phyloP scores from a whole-genome alignment of 345 rosid genomes.

The Corymbia maculata region DNA sequence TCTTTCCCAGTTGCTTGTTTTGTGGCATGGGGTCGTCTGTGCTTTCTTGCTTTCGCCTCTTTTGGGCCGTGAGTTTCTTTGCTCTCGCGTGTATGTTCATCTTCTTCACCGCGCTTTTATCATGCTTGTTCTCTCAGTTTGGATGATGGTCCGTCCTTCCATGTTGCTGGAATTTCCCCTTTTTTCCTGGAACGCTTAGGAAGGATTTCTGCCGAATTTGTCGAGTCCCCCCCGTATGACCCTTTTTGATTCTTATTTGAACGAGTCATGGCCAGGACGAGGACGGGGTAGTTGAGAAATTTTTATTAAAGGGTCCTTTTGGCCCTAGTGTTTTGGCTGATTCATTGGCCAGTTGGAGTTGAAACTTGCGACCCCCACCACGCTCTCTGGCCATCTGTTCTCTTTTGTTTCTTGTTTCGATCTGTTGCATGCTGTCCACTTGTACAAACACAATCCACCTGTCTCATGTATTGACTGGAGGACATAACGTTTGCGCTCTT shows the following conservation, averaged over 20 bases:
- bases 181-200: background rate
- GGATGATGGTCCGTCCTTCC: background rate
- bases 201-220: background rate
- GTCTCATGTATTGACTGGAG: background rate
- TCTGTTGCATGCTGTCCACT: conserved; percentile 13
- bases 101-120: background rate
- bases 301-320: background rate
- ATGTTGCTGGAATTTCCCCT: background rate
- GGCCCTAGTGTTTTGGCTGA: background rate
- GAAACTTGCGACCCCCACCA: background rate
- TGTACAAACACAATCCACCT: conserved; percentile 1
- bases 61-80: background rate
- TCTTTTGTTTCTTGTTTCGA: background rate
- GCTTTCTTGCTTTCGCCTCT: background rate
- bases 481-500: background rate
- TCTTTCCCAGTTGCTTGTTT: background rate
- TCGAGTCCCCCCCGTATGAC: background rate
- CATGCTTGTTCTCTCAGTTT: background rate
- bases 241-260: background rate
- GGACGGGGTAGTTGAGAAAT: background rate
- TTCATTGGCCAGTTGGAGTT: background rate
- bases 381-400: background rate
- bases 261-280: background rate
- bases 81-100: background rate
- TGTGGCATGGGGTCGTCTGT: background rate